These are phyloP conservation scores for Blumeria hordei DNA, from an alignment of 2,329 filamentous ascomycete species.

Conservation along the genomic window DNA sequence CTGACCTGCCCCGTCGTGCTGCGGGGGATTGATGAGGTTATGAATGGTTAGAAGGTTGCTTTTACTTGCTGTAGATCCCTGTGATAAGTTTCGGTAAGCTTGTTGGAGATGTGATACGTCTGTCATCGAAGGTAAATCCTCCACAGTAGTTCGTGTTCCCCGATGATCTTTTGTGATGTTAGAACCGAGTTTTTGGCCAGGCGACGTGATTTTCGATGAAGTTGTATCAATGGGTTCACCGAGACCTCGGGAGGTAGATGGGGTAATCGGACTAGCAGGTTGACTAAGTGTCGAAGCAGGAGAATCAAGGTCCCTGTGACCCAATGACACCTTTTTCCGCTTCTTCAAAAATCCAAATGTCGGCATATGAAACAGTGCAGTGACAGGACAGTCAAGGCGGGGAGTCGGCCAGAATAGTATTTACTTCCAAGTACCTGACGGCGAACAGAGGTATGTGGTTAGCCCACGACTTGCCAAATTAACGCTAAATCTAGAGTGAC, in stretches of 20 bases:
- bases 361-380: slow-evolving; percentile 40
- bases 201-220: slow-evolving; percentile 16
- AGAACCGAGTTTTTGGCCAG: slow-evolving; percentile 9
- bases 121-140: slow-evolving; percentile 14
- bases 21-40: slow-evolving; percentile 52
- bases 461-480: neutral
- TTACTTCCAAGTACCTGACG: neutral
- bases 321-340: slow-evolving; percentile 72
- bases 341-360: slow-evolving; percentile 91
- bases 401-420: slow-evolving; percentile 7
- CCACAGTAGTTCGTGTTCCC: slow-evolving; percentile 12
- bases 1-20: slow-evolving; percentile 22
- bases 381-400: slow-evolving; percentile 7
- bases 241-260: slow-evolving; percentile 28
- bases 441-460: neutral
- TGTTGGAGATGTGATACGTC: slow-evolving; percentile 14
- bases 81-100: slow-evolving; percentile 8
- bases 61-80: slow-evolving; percentile 11
- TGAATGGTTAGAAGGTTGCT: slow-evolving; percentile 62
- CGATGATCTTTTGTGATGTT: slow-evolving; percentile 3
- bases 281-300: slow-evolving; percentile 43
- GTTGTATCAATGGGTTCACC: slow-evolving; percentile 17
- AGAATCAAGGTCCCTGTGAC: slow-evolving; percentile 39
- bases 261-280: slow-evolving; percentile 37
- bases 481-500: neutral